Base-by-base conservation (phyloP, 139 green algal genomes). In the Chlamydomonas eustigma region DNA sequence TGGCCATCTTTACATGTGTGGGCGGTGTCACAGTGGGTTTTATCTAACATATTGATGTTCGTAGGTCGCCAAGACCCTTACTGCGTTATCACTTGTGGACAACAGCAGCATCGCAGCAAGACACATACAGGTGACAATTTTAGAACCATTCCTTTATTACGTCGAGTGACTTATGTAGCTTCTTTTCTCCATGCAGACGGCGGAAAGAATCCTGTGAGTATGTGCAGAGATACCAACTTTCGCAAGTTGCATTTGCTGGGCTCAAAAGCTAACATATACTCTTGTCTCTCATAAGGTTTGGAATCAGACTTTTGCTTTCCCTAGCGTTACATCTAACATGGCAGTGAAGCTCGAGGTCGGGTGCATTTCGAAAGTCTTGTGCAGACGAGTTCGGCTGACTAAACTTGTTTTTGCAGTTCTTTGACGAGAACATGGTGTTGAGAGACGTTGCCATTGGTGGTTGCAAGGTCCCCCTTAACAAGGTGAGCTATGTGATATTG, bases 351-450 rank as follows among this genome's bases (percentile, higher is more conserved):
- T 86, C 3, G 77, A 86, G 81, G 81, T 86, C 38, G 1, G 36
- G 0, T 34, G 6, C 58, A 70, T 37, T 22, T 28, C 25, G 22
- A 70, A 37, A 28, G 25, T 37, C 28, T 6, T 32, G 58, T 18
- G 58, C 58, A 70, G 22, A 28, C 34, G 25, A 22, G 25, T 24
- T 35, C 58, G n/a, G n/a, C n/a, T n/a, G n/a, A n/a, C 22, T 70
- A 35, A 32, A 6, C 58, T 35, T 32, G 25, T 70, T 28, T 12
- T 52, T 37, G 73, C 76, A 85, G 80, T 82, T 85, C 72, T 85
- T 77, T 24, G 76, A 85, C 34, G 76, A 81, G 72, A 85, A 85
- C 66, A 72, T 85, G 2, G 44, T 85, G 0, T 77, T 85, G 39
- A 39, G 80, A 1, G 80, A 85, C 52, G 80, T 85, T 1, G 80